Conservation (phyloP, 2,329 filamentous ascomycete species). For the Calcarisporium arbuscula region DNA sequence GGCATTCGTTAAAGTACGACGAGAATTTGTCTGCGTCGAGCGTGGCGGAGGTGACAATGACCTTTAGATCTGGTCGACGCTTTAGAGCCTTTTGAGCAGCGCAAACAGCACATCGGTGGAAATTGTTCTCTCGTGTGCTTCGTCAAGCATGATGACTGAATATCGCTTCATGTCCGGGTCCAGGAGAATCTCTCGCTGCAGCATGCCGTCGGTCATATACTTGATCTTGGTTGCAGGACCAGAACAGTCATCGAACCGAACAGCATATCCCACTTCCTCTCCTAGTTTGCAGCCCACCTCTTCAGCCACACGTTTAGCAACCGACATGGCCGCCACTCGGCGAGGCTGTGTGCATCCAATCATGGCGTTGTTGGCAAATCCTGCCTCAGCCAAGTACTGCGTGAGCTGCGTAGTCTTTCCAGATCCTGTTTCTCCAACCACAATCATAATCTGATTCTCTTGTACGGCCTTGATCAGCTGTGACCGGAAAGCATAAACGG, state of each 20-base stretch:
- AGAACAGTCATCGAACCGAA: constrained; percentile 94
- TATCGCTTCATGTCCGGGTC: constrained; percentile 86
- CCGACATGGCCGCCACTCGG: constrained; percentile 95
- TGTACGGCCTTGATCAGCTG: constrained; percentile 82
- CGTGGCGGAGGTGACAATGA: constrained; percentile 95
- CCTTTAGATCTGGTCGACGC: constrained; percentile 76
- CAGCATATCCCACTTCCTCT: constrained; percentile 92
- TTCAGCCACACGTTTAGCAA: constrained; percentile 92
- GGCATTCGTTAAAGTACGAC: constrained; percentile 89
- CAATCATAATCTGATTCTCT: constrained; percentile 87
- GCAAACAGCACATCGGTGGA: constrained; percentile 94
- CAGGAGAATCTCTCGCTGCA: constrained; percentile 88
- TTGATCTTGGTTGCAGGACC: constrained; percentile 87
- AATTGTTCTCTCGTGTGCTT: constrained; percentile 96
- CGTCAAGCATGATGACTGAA: constrained; percentile 95
- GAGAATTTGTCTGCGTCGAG: constrained; percentile 97
- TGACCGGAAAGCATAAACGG: constrained; percentile 81
- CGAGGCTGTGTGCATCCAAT: constrained; percentile 96
- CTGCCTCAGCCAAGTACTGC: constrained; percentile 88
- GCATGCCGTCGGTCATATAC: constrained; percentile 99
- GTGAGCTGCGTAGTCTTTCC: constrained; percentile 97
- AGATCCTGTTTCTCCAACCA: constrained; percentile 94
- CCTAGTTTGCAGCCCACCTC: constrained; percentile 90
- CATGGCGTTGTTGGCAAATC: constrained; percentile 79
- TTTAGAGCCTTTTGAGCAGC: constrained; percentile 89